Evolutionary conservation across 2,329 filamentous ascomycete genomes (phyloP), one percentile per base, ranked within the genome.

Genomic region (Fusarium mundagurra): DNA sequence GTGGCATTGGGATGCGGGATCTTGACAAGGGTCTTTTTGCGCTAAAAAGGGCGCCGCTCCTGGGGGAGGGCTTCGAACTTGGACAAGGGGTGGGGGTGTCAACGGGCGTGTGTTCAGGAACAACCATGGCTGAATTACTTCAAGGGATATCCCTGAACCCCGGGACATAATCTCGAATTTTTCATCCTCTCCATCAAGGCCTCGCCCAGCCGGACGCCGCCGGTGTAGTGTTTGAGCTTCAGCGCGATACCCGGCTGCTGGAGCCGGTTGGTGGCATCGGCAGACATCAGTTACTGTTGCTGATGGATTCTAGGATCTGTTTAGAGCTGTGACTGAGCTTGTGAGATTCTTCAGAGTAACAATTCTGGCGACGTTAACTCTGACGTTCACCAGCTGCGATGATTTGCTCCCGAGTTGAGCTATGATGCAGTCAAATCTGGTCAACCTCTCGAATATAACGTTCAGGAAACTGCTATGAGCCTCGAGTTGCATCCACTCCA

Each of bases 1-100:
- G 77, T 78, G 77, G 74, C 77, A 78, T 78, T 78, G 71, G 47
- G 74, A 75, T 60, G 76, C 77, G 77, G 76, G 77, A 78, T 77
- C 74, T 74, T 39, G 74, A 79, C 77, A 78, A 78, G 77, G 77
- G 77, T 79, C 48, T 69, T 65, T 45, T 41, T 62, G 72, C 77
- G 77, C 77, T 79, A 78, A 79, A 67, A 78, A 65, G 64, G 67
- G 59, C 77, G 75, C 76, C 77, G 71, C 70, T 63, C 70, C 76
- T 76, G 74, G 67, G 69, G 31, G 39, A 62, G 62, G 75, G 66
- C 72, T 76, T 63, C 63, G 54, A 71, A 74, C 71, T 75, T 69
- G 61, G 69, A 43, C 66, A 57, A 58, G 64, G 72, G 70, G 67
- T 77, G 69, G 76, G 76, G 76, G 76, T 39, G 66, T 48, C 17